These are phyloP conservation scores for Epichloe amarillans DNA, from an alignment of 2,329 filamentous ascomycete species.

Conservation along the genomic window DNA sequence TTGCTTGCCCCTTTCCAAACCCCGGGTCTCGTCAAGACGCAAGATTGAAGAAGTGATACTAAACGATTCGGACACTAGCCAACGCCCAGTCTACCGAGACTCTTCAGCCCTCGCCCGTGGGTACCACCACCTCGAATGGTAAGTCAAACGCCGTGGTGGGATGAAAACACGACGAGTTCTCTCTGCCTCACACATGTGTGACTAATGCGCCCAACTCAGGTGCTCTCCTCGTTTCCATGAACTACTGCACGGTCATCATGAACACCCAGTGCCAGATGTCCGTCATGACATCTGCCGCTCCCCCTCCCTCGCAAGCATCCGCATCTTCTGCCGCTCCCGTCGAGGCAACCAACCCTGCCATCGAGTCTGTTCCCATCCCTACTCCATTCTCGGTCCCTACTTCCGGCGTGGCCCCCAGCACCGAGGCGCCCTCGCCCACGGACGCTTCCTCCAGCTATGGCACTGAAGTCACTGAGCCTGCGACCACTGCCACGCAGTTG, in stretches of 20 bases:
- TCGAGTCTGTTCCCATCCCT: background rate
- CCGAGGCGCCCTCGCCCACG: background rate
- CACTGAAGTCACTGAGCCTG: constrained; percentile 6
- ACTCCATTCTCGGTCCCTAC: constrained; percentile 1
- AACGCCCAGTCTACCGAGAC: constrained; percentile 16
- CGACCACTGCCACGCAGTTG: background rate
- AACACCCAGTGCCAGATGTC: constrained; percentile 20
- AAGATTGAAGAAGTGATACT: background rate
- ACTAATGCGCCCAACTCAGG: constrained; percentile 10
- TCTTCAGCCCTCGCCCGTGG: constrained; percentile 18
- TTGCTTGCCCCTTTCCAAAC: background rate
- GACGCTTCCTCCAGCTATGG: constrained; percentile 4
- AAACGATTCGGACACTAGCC: constrained; percentile 10
- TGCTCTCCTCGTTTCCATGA: constrained; percentile 20
- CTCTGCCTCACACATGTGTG: no score
- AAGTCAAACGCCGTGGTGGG: constrained; percentile 2
- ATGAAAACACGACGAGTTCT: background rate
- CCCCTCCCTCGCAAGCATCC: constrained; percentile 10
- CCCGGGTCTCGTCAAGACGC: background rate
- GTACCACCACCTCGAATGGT: constrained; percentile 20
- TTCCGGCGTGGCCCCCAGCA: constrained; percentile 7
- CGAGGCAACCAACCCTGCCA: constrained; percentile 5
- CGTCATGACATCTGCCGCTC: constrained; percentile 14
- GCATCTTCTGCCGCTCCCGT: constrained; percentile 10
- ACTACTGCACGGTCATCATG: constrained; percentile 22